Percentiles rank a stretch among this genome's conserved stretches.
Evolutionary conservation across 768 basidiomycete genomes (phyloP).

Genomic region (Coprinopsis strossmayeri): DNA sequence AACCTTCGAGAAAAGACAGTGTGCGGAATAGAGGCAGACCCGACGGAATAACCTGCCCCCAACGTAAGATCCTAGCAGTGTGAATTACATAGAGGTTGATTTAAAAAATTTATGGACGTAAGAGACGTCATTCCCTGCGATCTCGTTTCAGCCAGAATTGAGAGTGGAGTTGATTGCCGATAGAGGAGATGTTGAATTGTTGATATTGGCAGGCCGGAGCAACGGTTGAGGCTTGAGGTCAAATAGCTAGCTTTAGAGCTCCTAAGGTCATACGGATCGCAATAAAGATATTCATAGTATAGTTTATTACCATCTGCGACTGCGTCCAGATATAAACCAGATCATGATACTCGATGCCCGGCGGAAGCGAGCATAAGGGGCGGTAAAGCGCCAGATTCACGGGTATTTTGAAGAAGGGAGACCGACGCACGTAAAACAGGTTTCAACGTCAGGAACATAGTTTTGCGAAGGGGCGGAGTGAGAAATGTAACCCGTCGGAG

Average conservation of each 20-base stretch:
- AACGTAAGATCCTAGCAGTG: too few species aligned
- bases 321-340: neutral
- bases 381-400: neutral
- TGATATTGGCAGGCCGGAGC: too few species aligned
- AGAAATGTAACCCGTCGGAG: neutral
- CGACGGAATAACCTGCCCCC: too few species aligned
- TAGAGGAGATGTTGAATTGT: too few species aligned
- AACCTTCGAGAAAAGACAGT: neutral
- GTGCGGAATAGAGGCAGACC: too few species aligned
- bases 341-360: neutral
- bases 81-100: too few species aligned
- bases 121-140: too few species aligned
- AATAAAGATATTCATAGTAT: neutral
- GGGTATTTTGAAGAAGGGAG: neutral
- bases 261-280: neutral
- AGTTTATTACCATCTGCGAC: neutral
- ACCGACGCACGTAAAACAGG: neutral
- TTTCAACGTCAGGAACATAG: neutral
- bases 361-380: neutral
- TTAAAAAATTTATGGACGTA: too few species aligned
- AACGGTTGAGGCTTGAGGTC: too few species aligned
- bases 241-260: too few species aligned
- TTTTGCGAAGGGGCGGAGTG: neutral
- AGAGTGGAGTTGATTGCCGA: too few species aligned
- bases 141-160: too few species aligned